Evolutionary conservation across 2,329 filamentous ascomycete species (phyloP).

Genomic region (Colletotrichum endophyticum): DNA sequence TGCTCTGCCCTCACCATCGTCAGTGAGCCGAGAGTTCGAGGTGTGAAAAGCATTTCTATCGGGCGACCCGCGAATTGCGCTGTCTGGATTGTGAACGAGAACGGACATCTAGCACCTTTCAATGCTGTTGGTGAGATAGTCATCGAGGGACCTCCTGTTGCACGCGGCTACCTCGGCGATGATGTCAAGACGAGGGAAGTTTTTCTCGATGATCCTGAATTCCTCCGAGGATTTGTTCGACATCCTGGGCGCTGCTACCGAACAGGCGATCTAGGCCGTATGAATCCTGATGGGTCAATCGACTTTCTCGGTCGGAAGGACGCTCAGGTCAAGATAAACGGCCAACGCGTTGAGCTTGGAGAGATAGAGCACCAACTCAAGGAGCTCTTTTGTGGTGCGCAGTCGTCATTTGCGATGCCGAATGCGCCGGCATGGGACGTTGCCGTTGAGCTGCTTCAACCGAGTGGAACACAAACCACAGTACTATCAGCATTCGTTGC

Average conservation of each 20-base stretch:
- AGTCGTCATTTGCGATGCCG: background rate
- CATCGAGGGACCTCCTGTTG: constrained; percentile 29
- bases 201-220: background rate
- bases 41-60: background rate
- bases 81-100: constrained; percentile 27
- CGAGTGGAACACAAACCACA: background rate
- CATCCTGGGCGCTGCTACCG: constrained; percentile 6
- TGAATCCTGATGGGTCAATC: constrained; percentile 14
- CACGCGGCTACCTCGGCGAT: constrained; percentile 17
- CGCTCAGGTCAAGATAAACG: constrained; percentile 22
- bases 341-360: constrained; percentile 21
- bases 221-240: background rate
- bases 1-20: constrained; percentile 21
- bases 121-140: constrained; percentile 30
- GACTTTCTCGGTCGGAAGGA: constrained; percentile 21
- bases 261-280: constrained; percentile 7
- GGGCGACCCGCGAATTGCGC: background rate
- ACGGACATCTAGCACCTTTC: constrained; percentile 24
- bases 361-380: constrained; percentile 25
- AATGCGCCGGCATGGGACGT: background rate
- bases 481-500: background rate
- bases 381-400: background rate
- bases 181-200: background rate
- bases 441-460: background rate
- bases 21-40: background rate